Evolutionary conservation across 192 early-diverging fungal genomes (phyloP), one percentile per base, ranked within the genome.

Genomic region (Podila minutissima): DNA sequence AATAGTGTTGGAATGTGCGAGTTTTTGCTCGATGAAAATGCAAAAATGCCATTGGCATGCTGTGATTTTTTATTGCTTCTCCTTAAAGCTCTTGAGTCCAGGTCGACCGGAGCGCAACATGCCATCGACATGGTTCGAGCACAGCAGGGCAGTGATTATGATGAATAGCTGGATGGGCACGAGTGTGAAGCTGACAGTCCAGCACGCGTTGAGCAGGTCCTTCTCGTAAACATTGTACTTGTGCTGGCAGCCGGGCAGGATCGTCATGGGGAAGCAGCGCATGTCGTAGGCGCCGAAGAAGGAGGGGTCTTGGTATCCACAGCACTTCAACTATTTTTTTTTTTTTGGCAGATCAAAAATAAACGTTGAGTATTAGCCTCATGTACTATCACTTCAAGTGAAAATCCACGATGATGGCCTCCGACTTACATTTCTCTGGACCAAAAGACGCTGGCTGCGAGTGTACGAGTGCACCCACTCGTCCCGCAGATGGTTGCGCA

Each of bases 41-140:
- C 6, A 29, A 35, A 58, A 4, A 26, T 24, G n/a, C 4, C 0
- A 57, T 24, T 6, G 53, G 24, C 2, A 28, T 28, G 60, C 9
- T 29, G 37, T 46, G 10, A 0, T 46, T 8, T 46, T 46, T 46
- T 46, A 46, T 59, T 81, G 66, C 55, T 81, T 66, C 29, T 81
- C 77, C 50, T 69, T 81, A 35, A 81, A 81, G 62, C 77, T 81
- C 67, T 69, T 69, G 32, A 81, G 50, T 24, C 77, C 77, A 4
- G 77, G 71, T 8, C 77, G 50, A 17, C 31, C 77, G 15, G 77
- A 81, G 10, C 77, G 61, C 12, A 81, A 22, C 66, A 81, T 69
- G 48, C 46, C 62, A 57, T 81, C 71, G 17, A 86, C 71, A 66
- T 86, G 84, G 38, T 83, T 83, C 10, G 84, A 77, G 57, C 82